Conservation (phyloP, 208 protist species). For the Herpetomonas tarakana region DNA sequence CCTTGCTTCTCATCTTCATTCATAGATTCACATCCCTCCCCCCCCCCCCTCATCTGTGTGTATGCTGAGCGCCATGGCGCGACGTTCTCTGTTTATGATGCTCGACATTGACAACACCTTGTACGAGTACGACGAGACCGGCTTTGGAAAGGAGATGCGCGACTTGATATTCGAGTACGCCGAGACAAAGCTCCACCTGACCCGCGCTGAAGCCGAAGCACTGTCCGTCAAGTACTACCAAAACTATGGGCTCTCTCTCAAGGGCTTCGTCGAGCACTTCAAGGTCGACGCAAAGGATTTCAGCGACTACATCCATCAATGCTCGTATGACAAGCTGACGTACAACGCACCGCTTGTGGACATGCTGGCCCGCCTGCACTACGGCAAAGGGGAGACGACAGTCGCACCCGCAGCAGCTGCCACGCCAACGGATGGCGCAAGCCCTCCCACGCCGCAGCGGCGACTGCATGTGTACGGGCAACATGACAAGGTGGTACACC, state of each 20-base stretch:
- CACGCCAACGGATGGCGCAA: not conserved
- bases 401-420: not conserved
- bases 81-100: conserved; percentile 41
- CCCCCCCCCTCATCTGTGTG: conserved; percentile 10
- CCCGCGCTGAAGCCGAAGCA: conserved; percentile 26
- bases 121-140: conserved; percentile 53
- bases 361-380: conserved; percentile 56
- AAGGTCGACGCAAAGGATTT: conserved; percentile 54
- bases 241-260: conserved; percentile 63
- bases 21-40: no score
- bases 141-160: conserved; percentile 51
- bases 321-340: conserved; percentile 43
- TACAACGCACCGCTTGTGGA: conserved; percentile 33
- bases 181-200: conserved; percentile 20
- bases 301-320: conserved; percentile 67
- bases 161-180: conserved; percentile 47
- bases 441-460: not conserved
- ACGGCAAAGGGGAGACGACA: not conserved
- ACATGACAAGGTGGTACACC: conserved; percentile 14
- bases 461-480: not conserved
- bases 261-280: conserved; percentile 52
- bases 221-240: conserved; percentile 33
- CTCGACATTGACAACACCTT: conserved; percentile 84
- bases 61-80: conserved; percentile 3
- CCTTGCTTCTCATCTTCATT: no score